These are phyloP conservation scores for Rhododendron mucronatum DNA, from an alignment of 148 eudicot genomes.

Conservation along the genomic window DNA sequence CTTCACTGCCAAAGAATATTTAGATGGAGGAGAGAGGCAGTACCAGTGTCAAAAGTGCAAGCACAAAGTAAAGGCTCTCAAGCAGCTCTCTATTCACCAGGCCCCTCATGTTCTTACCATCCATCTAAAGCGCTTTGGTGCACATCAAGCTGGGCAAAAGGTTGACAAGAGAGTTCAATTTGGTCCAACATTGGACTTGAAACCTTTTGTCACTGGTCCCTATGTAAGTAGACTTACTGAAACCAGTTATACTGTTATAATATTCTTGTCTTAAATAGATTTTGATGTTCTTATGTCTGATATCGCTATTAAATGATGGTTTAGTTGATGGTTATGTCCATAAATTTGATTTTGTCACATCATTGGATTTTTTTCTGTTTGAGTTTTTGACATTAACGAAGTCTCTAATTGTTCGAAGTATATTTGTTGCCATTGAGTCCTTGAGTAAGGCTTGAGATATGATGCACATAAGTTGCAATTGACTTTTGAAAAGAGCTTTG, in stretches of 20 bases:
- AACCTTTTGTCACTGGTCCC: conserved; percentile 69
- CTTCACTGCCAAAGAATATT: conserved; percentile 75
- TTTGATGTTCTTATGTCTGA: neutral
- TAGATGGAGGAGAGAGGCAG: conserved; percentile 86
- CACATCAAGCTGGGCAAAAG: conserved; percentile 65
- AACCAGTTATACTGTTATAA: neutral
- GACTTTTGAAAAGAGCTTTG: neutral
- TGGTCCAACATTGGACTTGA: conserved; percentile 72
- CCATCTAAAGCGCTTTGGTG: conserved; percentile 85
- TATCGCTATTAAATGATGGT: neutral
- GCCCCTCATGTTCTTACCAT: conserved; percentile 80
- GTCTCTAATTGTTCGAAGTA: neutral
- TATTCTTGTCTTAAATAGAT: neutral
- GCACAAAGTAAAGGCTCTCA: conserved; percentile 85
- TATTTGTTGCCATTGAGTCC: neutral
- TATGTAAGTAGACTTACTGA: conserved; percentile 50
- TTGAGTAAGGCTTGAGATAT: neutral
- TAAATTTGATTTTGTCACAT: neutral
- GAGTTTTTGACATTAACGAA: neutral
- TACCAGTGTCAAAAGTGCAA: conserved; percentile 87
- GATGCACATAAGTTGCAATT: neutral
- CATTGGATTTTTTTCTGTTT: neutral
- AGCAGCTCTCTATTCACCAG: conserved; percentile 74
- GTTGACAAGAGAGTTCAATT: conserved; percentile 71
- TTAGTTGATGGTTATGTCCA: neutral